Evolutionary conservation across 1,139 yeast genomes (phyloP), one percentile per base, ranked within the genome.

Genomic region (Hyphopichia pseudoburtonii): DNA sequence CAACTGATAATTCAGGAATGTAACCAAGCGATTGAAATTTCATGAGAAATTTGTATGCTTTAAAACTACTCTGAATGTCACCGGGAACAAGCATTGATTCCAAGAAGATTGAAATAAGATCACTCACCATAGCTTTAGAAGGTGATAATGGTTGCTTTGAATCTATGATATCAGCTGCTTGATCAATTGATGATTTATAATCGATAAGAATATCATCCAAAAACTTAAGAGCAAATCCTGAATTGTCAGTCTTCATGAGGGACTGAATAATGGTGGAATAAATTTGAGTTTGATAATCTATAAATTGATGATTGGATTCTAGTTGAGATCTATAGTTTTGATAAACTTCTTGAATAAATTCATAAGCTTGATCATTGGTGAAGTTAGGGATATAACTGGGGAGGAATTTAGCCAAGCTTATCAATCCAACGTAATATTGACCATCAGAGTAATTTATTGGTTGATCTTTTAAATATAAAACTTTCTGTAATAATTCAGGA

Each of bases 241-340:
- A 47, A 45, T 80, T 76, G 31, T 71, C 72, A 32, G 76, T 75
- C 40, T 63, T 60, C 7, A 79, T 66, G 39, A 82, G 62, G 1
- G 82, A 66, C 30, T 78, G 67, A 26, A 82, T 65, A 42, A 80
- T 56, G 31, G 66, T 56, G 1, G 77, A 59, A 52, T 81, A 82
- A 27, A 81, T 68, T 25, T 57, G 54, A 48, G 66, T 74, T 46
- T 78, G 80, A 38, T 62, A 51, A 3, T 28, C 5, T 5, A 8
- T 5, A 10, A 12, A 14, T 28, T 28, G 30, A n/a, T n/a, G n/a
- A 3, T 38, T 34, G 5, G 14, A 10, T n/a, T 25, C 28, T 4
- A 17, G 16, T 5, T 5, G 4, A 2, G 21, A 12, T 6, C 12
- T 26, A n/a, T 38, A 37, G 4, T 26, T 35, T 3, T 18, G 24